Evolutionary conservation across 345 rosid genomes (phyloP), one percentile per base, ranked within the genome.

Genomic region (Camelina sativa): DNA sequence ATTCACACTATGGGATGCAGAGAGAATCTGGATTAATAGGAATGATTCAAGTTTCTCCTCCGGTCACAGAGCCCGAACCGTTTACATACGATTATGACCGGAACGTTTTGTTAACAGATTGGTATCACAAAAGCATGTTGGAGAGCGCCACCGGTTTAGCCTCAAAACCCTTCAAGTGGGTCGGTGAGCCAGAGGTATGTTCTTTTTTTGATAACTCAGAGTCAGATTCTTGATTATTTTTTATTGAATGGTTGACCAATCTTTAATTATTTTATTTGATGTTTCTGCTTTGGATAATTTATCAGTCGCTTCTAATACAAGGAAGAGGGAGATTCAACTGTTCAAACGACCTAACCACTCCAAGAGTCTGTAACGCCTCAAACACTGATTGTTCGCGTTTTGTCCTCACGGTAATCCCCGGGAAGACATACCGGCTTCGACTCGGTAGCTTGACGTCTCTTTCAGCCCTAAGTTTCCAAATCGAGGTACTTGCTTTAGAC

Each of bases 1-100:
- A 90, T 53, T 91, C 93, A 1, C 93, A 87, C 74, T 90, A 92
- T 20, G 87, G 91, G 20, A 87, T 92, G 93, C 98, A 92, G 69
- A 86, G 86, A 79, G 89, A 82, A 72, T 75, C 89, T 13, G 93
- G 96, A 44, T 46, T 88, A n/a, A 76, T 83, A 10, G 98, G 98
- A 13, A 81, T 87, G 16, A 90, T 92, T 53, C 76, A 61, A 1
- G 98, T 92, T 35, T 64, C 84, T 1, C 78, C 79, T 38, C 86
- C 85, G 0, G 76, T 76, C 0, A 82, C 87, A 16, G 28, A 85
- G 30, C 65, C 85, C 0, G 95, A 90, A 56, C 98, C 98, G 2
- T 92, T 87, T 30, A 20, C 47, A 0, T 90, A 85, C 11, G 88
- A 90, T 75, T 76, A 87, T 23, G 95, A 90, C 67, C 58, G 83